phyloP scores from a whole-genome alignment of 805 yeast species.

The Metschnikowia lunata region DNA sequence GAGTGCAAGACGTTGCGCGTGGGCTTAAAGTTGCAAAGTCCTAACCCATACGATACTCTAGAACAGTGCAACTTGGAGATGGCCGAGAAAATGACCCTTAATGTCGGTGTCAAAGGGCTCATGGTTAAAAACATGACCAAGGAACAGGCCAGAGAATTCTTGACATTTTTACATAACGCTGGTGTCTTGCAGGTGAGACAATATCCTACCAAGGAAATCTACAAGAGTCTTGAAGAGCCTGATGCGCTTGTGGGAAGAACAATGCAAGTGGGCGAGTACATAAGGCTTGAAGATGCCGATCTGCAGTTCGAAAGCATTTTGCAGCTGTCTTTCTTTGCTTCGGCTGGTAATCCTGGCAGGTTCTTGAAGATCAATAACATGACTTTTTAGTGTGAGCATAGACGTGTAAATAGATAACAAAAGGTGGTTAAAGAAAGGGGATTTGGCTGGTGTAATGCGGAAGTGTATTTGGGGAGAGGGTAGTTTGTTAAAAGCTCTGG shows the following conservation, averaged over 20 bases:
- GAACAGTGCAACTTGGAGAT: conserved; percentile 51
- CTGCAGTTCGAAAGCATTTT: conserved; percentile 26
- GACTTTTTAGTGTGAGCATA: conserved; percentile 5
- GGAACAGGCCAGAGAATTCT: conserved; percentile 27
- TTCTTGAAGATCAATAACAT: conserved; percentile 30
- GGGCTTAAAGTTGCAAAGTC: conserved; percentile 49
- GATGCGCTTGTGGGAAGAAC: conserved; percentile 2
- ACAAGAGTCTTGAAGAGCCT: conserved; percentile 15
- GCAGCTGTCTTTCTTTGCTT: conserved; percentile 27
- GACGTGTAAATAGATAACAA: no score
- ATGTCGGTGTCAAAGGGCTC: conserved; percentile 30
- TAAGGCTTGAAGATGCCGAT: conserved; percentile 18
- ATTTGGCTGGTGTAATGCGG: no score
- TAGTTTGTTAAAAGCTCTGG: no score
- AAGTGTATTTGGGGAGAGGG: no score
- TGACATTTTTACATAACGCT: conserved; percentile 28
- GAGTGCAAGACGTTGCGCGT: conserved; percentile 52
- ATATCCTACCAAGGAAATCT: conserved; percentile 26
- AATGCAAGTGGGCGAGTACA: conserved; percentile 17
- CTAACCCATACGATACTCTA: conserved; percentile 52
- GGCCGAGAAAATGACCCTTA: conserved; percentile 42
- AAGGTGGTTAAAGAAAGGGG: no score
- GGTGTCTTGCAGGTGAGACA: conserved; percentile 34
- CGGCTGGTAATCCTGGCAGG: conserved; percentile 40
- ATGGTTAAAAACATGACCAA: conserved; percentile 27